Base-by-base conservation (phyloP, 768 basidiomycete species). In the Collybia mongolica region DNA sequence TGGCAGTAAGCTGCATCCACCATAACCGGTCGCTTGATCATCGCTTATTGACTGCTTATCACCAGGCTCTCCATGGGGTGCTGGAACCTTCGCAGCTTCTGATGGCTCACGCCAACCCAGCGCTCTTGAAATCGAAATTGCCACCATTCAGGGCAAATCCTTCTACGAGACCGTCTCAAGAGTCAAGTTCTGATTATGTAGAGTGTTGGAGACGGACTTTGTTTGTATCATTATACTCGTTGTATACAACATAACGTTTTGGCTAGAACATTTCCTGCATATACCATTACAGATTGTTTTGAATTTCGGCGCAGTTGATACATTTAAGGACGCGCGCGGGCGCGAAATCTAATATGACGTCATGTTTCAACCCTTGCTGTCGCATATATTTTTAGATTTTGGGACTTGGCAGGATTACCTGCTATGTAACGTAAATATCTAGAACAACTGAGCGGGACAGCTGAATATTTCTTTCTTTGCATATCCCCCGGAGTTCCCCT, bases 61-160 rank as follows among this genome's bases (percentile, higher is more conserved):
- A 44, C 26, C 48, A 85, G 88, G 88, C 39, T 85, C 86, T 17
- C 79, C 91, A 0, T 94, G 84, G 81, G 91, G 91, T 55, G 83
- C 88, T n/a, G 89, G 86, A 40, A 86, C 86, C 26, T 72, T 80
- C 57, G 74, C 85, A 11, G 74, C 72, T 39, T 60, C 67, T 7
- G 75, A 78, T 52, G 84, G 83, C 22, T 71, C 78, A 14, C 83
- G 87, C 56, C 77, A 82, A 58, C 86, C 87, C 18, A 72, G 73
- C 6, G 58, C 67, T 6, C 72, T 85, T 35, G 85, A 88, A 64
- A 56, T 79, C 39, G 76, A 81, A 58, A 72, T 84, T 19, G 84
- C 82, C 9, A 63, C 62, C 12, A 66, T 81, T 46, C 85, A 87
- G 51, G 85, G 84, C 17, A 73, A 75, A 55, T 49, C 65, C 11